phyloP scores from a whole-genome alignment of 2,329 filamentous ascomycete species.

The Tolypocladium tundrense region DNA sequence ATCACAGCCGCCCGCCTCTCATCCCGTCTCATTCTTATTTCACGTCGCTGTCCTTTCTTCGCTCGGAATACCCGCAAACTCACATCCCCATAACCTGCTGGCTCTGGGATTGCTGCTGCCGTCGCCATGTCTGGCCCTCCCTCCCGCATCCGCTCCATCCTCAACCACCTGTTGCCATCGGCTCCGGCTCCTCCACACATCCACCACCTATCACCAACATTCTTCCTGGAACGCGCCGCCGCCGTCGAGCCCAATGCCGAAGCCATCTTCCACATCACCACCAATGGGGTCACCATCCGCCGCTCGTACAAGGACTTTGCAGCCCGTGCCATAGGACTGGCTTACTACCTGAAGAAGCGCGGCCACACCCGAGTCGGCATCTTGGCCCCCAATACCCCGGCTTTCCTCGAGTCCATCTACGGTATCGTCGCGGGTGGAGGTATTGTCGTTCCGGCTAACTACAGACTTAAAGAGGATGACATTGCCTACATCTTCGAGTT shows the following conservation, averaged over 20 bases:
- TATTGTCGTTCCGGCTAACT: slow-evolving; percentile 59
- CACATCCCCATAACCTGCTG: background rate
- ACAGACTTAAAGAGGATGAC: slow-evolving; percentile 67
- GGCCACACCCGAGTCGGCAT: slow-evolving; percentile 71
- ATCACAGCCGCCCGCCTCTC: background rate
- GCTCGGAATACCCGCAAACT: background rate
- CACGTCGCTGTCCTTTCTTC: background rate
- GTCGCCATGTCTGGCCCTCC: slow-evolving; percentile 51
- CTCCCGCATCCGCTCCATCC: slow-evolving; percentile 49
- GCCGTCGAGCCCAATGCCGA: slow-evolving; percentile 77
- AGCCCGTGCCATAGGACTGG: slow-evolving; percentile 76
- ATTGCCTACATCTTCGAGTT: slow-evolving; percentile 86
- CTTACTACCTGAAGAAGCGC: slow-evolving; percentile 74
- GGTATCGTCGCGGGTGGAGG: slow-evolving; percentile 75
- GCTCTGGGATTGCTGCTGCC: background rate
- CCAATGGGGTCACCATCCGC: slow-evolving; percentile 62
- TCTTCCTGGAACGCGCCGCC: slow-evolving; percentile 77
- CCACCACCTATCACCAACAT: slow-evolving; percentile 76
- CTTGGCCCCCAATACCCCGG: slow-evolving; percentile 84
- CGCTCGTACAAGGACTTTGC: slow-evolving; percentile 74
- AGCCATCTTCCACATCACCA: slow-evolving; percentile 77
- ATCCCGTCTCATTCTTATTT: background rate
- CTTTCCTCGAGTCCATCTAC: slow-evolving; percentile 84
- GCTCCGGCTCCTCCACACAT: slow-evolving; percentile 45
- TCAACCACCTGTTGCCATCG: slow-evolving; percentile 34